phyloP scores from a whole-genome alignment of 1,139 yeast genomes.

The Debaryomyces sp. region DNA sequence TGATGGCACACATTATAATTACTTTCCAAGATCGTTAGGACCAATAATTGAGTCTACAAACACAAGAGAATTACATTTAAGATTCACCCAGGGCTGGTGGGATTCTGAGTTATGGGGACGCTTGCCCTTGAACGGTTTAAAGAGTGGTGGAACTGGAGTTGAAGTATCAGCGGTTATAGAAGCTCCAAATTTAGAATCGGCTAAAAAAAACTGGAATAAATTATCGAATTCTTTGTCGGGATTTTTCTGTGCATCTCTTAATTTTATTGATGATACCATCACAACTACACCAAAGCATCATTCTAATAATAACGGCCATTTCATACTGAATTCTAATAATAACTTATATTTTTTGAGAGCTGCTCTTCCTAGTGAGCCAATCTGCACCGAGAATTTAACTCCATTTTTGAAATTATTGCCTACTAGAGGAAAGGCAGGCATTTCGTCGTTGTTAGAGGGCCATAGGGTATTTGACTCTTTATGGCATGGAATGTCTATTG shows the following conservation, averaged over 20 bases:
- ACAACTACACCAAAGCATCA: conserved; percentile 68
- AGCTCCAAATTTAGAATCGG: conserved; percentile 56
- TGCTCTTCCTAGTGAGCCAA: conserved; percentile 91
- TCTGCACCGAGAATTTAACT: conserved; percentile 95
- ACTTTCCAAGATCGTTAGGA: conserved; percentile 81
- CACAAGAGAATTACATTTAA: conserved; percentile 74
- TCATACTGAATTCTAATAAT: conserved; percentile 29
- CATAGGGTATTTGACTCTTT: conserved; percentile 91
- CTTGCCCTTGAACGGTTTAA: conserved; percentile 70
- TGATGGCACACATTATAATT: conserved; percentile 55
- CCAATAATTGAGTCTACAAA: conserved; percentile 71
- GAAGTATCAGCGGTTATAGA: conserved; percentile 89
- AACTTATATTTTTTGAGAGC: conserved; percentile 70
- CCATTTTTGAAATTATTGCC: conserved; percentile 91
- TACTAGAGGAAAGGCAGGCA: conserved; percentile 89
- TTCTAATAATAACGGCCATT: conserved; percentile 13
- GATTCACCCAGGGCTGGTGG: conserved; percentile 97
- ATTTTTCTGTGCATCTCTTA: conserved; percentile 91
- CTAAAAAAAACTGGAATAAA: conserved; percentile 67
- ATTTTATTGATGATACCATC: conserved; percentile 77
- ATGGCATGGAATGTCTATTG: conserved; percentile 95
- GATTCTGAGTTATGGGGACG: conserved; percentile 88
- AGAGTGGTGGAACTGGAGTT: conserved; percentile 93
- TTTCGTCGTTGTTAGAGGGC: conserved; percentile 87
- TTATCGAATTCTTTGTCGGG: conserved; percentile 84